Evolutionary conservation across 2,329 filamentous ascomycete genomes (phyloP).

Genomic region (Corniculantispora saksenae): DNA sequence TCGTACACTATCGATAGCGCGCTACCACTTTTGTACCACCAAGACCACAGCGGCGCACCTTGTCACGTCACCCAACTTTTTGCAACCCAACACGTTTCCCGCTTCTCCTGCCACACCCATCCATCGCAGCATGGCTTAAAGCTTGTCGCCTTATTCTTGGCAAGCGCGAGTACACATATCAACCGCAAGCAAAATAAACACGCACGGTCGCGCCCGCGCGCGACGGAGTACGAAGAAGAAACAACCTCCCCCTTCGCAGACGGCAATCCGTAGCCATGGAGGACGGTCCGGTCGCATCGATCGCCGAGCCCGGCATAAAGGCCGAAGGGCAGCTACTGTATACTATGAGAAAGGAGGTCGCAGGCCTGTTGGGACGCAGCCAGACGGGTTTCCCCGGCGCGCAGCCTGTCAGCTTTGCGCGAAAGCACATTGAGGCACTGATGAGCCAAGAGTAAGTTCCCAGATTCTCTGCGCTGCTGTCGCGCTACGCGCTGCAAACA

Average conservation of each 20-base stretch:
- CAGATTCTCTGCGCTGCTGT: neutral
- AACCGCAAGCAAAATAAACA: neutral
- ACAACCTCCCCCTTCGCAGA: constrained; percentile 19
- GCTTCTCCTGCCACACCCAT: neutral
- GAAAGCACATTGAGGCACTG: constrained; percentile 80
- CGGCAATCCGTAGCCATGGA: constrained; percentile 12
- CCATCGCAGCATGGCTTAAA: neutral
- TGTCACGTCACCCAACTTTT: neutral
- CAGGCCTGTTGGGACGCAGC: constrained; percentile 69
- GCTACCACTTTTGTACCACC: neutral
- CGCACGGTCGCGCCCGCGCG: too few species aligned
- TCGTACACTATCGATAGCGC: neutral
- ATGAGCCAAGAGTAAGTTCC: constrained; percentile 66
- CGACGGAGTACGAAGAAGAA: neutral
- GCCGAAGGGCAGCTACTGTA: constrained; percentile 61
- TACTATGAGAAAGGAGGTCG: constrained; percentile 71
- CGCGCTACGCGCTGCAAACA: neutral
- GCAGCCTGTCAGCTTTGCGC: constrained; percentile 89
- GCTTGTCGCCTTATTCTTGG: neutral
- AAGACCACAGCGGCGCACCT: neutral
- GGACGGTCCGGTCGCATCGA: constrained; percentile 46
- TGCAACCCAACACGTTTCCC: neutral
- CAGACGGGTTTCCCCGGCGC: constrained; percentile 79
- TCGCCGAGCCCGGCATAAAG: constrained; percentile 65
- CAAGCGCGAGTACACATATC: neutral